Conservation (phyloP, 345 rosid genomes). For the Camelina neglecta region DNA sequence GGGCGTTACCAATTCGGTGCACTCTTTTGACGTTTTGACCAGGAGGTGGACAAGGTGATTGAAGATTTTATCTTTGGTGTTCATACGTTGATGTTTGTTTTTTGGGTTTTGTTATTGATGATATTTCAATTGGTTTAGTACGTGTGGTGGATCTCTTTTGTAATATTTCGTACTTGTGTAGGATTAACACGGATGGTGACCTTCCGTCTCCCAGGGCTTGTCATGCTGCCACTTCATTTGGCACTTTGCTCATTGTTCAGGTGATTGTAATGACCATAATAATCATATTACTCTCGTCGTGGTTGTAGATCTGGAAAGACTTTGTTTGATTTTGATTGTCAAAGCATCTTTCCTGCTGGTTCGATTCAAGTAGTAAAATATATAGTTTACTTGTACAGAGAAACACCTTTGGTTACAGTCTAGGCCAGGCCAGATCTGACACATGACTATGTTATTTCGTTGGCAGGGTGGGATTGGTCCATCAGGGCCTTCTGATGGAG, state of each 20-base stretch:
- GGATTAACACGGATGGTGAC: slow-evolving; percentile 72
- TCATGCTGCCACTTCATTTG: slow-evolving; percentile 76
- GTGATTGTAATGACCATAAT: slow-evolving; percentile 45
- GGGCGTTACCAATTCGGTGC: slow-evolving; percentile 77
- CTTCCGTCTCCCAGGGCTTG: slow-evolving; percentile 89
- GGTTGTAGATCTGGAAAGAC: not conserved
- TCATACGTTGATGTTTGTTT: not conserved
- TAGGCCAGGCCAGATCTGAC: slow-evolving; percentile 9
- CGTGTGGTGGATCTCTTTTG: not conserved
- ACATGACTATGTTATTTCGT: slow-evolving; percentile 5
- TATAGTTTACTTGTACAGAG: not conserved
- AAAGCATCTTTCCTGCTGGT: not conserved
- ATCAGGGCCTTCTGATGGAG: slow-evolving; percentile 77
- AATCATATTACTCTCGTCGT: not conserved
- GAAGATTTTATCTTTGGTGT: not conserved
- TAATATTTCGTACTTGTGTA: slow-evolving; percentile 39
- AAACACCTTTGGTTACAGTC: not conserved
- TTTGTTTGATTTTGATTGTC: not conserved
- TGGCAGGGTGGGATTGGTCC: slow-evolving; percentile 92
- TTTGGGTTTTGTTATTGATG: not conserved
- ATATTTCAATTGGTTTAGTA: not conserved
- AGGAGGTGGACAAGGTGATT: slow-evolving; percentile 76
- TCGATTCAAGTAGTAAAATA: not conserved
- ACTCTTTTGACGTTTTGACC: slow-evolving; percentile 66
- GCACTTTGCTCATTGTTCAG: slow-evolving; percentile 77